Conservation (phyloP, 306 rosid species). For the Quercus alba region DNA sequence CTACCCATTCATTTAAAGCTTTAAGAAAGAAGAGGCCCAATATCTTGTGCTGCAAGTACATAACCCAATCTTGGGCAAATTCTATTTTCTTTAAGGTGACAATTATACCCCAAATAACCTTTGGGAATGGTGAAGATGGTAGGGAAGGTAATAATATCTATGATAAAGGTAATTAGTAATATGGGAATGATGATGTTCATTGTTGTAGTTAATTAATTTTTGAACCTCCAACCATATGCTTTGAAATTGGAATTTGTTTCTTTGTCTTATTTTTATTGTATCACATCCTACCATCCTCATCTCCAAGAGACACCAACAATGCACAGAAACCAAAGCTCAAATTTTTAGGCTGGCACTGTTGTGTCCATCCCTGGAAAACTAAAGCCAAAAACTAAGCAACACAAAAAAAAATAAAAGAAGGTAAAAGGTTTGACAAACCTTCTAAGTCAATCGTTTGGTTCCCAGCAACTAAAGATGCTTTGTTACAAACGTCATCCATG, state of each 20-base stretch:
- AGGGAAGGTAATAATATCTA: too few relatives aligned
- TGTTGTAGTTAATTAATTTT: too few relatives aligned
- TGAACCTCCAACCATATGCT: background rate
- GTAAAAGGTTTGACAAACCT: constrained; percentile 48
- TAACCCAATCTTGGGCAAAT: too few relatives aligned
- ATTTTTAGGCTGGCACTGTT: background rate
- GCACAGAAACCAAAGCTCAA: background rate
- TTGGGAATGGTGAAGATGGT: too few relatives aligned
- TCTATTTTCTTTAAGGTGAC: too few relatives aligned
- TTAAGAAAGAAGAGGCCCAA: too few relatives aligned
- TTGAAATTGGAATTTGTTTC: too few relatives aligned
- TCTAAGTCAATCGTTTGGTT: constrained; percentile 51
- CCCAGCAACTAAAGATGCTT: constrained; percentile 30
- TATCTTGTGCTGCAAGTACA: too few relatives aligned
- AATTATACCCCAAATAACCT: too few relatives aligned
- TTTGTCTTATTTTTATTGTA: background rate
- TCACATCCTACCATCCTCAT: background rate
- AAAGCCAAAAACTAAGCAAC: background rate
- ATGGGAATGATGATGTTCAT: too few relatives aligned
- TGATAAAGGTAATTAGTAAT: too few relatives aligned
- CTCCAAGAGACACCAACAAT: background rate
- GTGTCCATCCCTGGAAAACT: background rate
- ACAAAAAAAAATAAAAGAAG: background rate
- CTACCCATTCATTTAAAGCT: too few relatives aligned
- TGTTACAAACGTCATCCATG: constrained; percentile 17